Conservation (phyloP, 78 protist species). For the Guillardia theta region DNA sequence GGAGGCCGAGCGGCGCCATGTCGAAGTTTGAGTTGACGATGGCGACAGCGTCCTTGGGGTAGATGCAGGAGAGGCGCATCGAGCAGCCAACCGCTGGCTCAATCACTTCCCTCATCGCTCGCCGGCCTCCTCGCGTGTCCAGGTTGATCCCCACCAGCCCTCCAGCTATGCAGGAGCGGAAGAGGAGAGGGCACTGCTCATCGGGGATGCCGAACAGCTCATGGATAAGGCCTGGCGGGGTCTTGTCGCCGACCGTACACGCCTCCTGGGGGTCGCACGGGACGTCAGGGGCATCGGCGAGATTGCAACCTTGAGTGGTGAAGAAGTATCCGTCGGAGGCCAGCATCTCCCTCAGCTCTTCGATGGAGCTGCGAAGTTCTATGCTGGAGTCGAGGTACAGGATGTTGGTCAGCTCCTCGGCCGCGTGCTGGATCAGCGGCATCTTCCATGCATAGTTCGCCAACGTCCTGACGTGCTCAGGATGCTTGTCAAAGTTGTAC, state of each 20-base stretch:
- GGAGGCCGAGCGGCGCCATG: slow-evolving; percentile 39
- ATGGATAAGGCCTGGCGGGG: neutral
- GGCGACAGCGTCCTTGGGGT: neutral
- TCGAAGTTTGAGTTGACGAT: slow-evolving; percentile 36
- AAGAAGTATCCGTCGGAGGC: neutral
- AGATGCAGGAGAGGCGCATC: neutral
- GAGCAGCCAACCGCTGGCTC: neutral
- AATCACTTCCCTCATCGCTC: neutral
- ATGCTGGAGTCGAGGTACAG: slow-evolving; percentile 37
- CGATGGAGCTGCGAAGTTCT: neutral
- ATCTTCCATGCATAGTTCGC: slow-evolving; percentile 35
- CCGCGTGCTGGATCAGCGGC: slow-evolving; percentile 17
- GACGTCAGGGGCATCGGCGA: neutral
- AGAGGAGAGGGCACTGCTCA: neutral
- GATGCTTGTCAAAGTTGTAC: neutral
- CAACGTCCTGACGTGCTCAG: neutral
- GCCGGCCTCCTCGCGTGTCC: neutral
- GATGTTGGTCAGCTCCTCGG: neutral
- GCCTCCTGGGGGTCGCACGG: slow-evolving; percentile 43
- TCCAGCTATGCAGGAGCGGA: neutral
- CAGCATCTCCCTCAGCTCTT: slow-evolving; percentile 9
- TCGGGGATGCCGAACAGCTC: neutral
- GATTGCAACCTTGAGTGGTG: slow-evolving; percentile 23
- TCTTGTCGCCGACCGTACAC: slow-evolving; percentile 36
- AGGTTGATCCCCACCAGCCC: slow-evolving; percentile 8